phyloP scores from a whole-genome alignment of 2,329 filamentous ascomycete species.

The Scytalidium sp. region DNA sequence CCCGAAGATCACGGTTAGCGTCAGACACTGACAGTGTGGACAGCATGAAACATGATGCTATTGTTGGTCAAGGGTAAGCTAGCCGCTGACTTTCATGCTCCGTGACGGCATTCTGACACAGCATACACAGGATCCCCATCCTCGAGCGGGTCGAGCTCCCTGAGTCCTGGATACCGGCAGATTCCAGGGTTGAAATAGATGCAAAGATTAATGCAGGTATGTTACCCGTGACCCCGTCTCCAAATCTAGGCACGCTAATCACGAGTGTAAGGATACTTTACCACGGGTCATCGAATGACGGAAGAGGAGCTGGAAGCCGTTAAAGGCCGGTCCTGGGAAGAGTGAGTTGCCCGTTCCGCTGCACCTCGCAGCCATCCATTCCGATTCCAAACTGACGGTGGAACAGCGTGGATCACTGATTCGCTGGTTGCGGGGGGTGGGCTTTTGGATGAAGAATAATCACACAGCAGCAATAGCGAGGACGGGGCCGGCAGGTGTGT shows the following conservation, averaged over 20 bases:
- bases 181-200: constrained; percentile 97
- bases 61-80: constrained; percentile 71
- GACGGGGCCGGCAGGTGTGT: background rate
- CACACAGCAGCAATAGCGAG: background rate
- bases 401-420: constrained; percentile 30
- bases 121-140: constrained; percentile 67
- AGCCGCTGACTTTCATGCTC: background rate
- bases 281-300: constrained; percentile 85
- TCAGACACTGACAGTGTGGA: constrained; percentile 17
- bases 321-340: constrained; percentile 89
- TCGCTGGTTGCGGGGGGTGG: background rate
- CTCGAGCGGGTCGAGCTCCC: constrained; percentile 88
- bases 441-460: background rate
- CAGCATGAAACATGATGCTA: constrained; percentile 88
- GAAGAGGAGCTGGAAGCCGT: constrained; percentile 82
- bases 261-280: constrained; percentile 62
- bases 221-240: constrained; percentile 25
- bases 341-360: constrained; percentile 42
- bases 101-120: constrained; percentile 4
- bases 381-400: constrained; percentile 19
- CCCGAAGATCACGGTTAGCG: constrained; percentile 9
- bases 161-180: constrained; percentile 88
- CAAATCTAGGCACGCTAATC: constrained; percentile 23
- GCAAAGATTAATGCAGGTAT: constrained; percentile 94
- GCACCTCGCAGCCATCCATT: background rate